These are phyloP conservation scores for Fraxinus greggii DNA, from an alignment of 305 asterid species.

Conservation along the genomic window DNA sequence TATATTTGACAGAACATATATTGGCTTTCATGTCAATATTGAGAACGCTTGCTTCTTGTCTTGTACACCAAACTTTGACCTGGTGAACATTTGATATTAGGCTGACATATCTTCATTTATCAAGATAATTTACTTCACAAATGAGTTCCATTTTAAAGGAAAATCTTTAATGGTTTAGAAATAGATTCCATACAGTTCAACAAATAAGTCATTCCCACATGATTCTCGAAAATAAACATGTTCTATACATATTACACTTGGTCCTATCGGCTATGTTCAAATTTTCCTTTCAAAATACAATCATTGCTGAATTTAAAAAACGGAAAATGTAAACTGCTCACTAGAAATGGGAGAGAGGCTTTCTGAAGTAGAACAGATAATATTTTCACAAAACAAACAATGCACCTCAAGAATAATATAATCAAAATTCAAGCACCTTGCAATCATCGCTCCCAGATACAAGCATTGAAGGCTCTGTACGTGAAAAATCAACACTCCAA, in stretches of 20 bases:
- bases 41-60: slow-evolving; percentile 81
- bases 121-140: not conserved
- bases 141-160: not conserved
- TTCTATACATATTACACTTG: not conserved
- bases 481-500: slow-evolving; percentile 89
- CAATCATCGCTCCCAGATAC: slow-evolving; percentile 93
- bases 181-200: not conserved
- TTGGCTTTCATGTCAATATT: slow-evolving; percentile 91
- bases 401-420: not conserved
- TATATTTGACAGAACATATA: slow-evolving; percentile 84
- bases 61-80: slow-evolving; percentile 91
- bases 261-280: not conserved
- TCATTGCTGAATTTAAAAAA: not conserved
- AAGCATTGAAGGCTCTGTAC: slow-evolving; percentile 84
- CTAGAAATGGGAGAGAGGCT: not conserved
- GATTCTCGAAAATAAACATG: not conserved
- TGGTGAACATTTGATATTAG: slow-evolving; percentile 33
- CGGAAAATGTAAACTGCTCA: not conserved
- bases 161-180: not conserved
- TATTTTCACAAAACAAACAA: not conserved
- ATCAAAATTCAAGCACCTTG: slow-evolving; percentile 51
- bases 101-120: not conserved
- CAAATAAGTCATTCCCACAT: not conserved
- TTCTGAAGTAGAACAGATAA: not conserved
- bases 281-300: not conserved